phyloP scores from a whole-genome alignment of 2,329 filamentous ascomycete species.

The Sclerotinia glacialis region DNA sequence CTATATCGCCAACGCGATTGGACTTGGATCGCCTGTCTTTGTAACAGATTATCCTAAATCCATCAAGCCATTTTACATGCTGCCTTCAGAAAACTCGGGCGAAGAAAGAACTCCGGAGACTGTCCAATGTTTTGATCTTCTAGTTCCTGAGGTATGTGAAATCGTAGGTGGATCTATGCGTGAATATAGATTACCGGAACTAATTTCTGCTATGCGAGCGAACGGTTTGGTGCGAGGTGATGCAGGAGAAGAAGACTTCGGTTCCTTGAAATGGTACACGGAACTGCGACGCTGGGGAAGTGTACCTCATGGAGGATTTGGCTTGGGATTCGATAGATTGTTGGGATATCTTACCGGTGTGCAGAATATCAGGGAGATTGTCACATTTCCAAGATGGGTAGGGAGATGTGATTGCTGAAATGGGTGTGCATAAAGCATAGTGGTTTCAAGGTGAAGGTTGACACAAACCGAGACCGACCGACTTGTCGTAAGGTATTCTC shows the following conservation, averaged over 20 bases:
- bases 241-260: conserved; percentile 40
- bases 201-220: conserved; percentile 58
- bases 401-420: conserved; percentile 42
- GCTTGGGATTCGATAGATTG: conserved; percentile 68
- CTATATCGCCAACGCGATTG: conserved; percentile 69
- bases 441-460: not conserved
- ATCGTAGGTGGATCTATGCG: conserved; percentile 68
- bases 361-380: conserved; percentile 64
- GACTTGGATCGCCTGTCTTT: conserved; percentile 65
- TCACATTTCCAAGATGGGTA: conserved; percentile 62
- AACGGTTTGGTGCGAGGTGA: conserved; percentile 49
- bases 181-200: conserved; percentile 59
- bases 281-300: conserved; percentile 68
- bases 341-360: conserved; percentile 65
- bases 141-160: conserved; percentile 67
- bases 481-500: not conserved
- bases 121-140: conserved; percentile 69
- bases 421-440: not conserved
- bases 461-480: not conserved
- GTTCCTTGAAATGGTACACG: conserved; percentile 65
- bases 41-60: conserved; percentile 87
- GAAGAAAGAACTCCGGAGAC: conserved; percentile 42
- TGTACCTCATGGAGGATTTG: conserved; percentile 70
- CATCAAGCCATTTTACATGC: conserved; percentile 93
- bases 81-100: conserved; percentile 46